These are phyloP conservation scores for Ruellia speciosa DNA, from an alignment of 305 asterid species.

Conservation along the genomic window DNA sequence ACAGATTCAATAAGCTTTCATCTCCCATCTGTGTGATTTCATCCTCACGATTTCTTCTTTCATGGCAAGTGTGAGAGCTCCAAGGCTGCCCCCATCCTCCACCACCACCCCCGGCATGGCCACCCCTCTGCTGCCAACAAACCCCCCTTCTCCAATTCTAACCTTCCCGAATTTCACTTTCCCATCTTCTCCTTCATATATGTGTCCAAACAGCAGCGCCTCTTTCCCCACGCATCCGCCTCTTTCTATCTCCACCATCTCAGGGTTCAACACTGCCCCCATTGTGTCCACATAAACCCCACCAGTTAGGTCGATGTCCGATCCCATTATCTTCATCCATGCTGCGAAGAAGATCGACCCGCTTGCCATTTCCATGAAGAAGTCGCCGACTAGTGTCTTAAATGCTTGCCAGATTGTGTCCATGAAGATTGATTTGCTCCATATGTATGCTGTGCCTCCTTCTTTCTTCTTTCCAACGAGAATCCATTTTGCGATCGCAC, in stretches of 20 bases:
- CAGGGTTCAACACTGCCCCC: conserved; percentile 84
- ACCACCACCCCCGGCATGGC: conserved; percentile 87
- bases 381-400: conserved; percentile 59
- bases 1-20: background rate
- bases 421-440: conserved; percentile 55
- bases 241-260: conserved; percentile 64
- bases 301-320: conserved; percentile 38
- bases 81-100: conserved; percentile 52
- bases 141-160: conserved; percentile 59
- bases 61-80: conserved; percentile 77
- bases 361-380: conserved; percentile 58
- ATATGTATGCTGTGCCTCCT: conserved; percentile 49
- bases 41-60: conserved; percentile 56
- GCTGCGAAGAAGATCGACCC: conserved; percentile 52
- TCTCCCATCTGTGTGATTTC: background rate
- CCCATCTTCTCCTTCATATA: conserved; percentile 77
- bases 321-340: conserved; percentile 85
- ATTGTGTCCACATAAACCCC: conserved; percentile 75
- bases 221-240: conserved; percentile 71
- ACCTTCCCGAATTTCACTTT: conserved; percentile 73
- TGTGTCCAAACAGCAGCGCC: conserved; percentile 68
- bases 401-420: conserved; percentile 87
- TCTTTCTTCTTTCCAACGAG: conserved; percentile 66
- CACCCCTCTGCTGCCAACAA: conserved; percentile 64
- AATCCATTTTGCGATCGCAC: conserved; percentile 50